Evolutionary conservation across 345 rosid genomes (phyloP).

Genomic region (Xanthoceras sorbifolium): DNA sequence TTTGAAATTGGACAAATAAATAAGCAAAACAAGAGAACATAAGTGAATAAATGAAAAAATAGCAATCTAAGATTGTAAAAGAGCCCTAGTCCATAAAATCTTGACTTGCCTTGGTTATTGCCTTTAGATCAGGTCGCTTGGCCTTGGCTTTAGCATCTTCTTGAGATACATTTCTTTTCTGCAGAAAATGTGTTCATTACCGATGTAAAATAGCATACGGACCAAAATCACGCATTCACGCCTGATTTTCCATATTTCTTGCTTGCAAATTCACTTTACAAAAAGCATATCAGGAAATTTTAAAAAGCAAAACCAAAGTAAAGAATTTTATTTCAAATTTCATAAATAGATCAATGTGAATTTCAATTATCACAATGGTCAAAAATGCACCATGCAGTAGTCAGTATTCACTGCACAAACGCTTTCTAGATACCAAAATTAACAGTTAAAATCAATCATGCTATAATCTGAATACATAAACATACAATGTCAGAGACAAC

Average conservation of each 20-base stretch:
- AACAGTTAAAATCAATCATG: not conserved
- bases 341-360: not conserved
- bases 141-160: slow-evolving; percentile 36
- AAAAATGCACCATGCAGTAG: not conserved
- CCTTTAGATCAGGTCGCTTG: slow-evolving; percentile 86
- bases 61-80: not conserved
- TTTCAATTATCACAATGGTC: not conserved
- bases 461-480: not conserved
- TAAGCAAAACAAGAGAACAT: not conserved
- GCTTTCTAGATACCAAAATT: not conserved
- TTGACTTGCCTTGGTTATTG: slow-evolving; percentile 66
- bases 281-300: not conserved
- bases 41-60: not conserved
- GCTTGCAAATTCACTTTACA: not conserved
- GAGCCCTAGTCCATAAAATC: slow-evolving; percentile 5
- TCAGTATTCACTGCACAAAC: not conserved
- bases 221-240: not conserved
- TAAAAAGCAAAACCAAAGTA: not conserved
- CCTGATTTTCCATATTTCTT: not conserved
- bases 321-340: not conserved
- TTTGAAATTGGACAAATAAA: not conserved
- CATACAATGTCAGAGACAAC: not conserved
- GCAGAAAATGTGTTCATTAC: slow-evolving; percentile 20
- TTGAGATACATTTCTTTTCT: slow-evolving; percentile 39
- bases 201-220: not conserved